Conservation (phyloP, 148 eudicot genomes). For the Salicornia ramosissima region DNA sequence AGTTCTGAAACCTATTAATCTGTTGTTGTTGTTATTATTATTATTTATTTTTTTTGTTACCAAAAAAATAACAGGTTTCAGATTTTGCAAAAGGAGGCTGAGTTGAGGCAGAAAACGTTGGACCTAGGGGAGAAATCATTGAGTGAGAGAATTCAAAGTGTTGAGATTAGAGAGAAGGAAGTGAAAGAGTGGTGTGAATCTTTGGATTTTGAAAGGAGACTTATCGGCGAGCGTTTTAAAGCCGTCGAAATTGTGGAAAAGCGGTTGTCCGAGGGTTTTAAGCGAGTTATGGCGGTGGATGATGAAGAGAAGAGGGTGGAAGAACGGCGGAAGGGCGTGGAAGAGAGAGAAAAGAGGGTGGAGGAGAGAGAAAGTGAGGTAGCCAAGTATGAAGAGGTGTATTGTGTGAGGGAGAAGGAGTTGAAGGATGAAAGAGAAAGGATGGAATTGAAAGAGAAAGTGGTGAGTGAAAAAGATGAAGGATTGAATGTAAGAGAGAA, state of each 20-base stretch:
- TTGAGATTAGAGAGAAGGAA: constrained; percentile 15
- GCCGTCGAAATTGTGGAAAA: constrained; percentile 8
- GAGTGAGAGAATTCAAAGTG: background rate
- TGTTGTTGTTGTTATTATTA: too few relatives aligned
- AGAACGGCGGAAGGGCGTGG: too few relatives aligned
- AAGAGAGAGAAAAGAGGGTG: background rate
- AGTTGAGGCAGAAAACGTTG: constrained; percentile 2
- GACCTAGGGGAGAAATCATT: constrained; percentile 1
- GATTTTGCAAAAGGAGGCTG: constrained; percentile 11
- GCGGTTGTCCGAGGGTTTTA: constrained; percentile 8
- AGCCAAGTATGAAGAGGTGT: background rate
- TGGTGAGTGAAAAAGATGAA: background rate
- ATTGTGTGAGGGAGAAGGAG: constrained; percentile 4
- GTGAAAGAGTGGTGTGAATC: constrained; percentile 18
- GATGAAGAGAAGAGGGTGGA: background rate
- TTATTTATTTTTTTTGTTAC: too few relatives aligned
- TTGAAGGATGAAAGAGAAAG: background rate
- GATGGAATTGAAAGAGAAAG: background rate
- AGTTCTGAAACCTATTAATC: too few relatives aligned
- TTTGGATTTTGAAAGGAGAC: background rate
- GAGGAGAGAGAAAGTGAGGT: constrained; percentile 5
- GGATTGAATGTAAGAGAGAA: constrained; percentile 4
- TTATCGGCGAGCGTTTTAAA: background rate
- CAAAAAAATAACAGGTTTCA: too few relatives aligned
- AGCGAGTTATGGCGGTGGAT: constrained; percentile 12